Base-by-base conservation (phyloP, 805 yeast genomes). In the Starmerella sp. region DNA sequence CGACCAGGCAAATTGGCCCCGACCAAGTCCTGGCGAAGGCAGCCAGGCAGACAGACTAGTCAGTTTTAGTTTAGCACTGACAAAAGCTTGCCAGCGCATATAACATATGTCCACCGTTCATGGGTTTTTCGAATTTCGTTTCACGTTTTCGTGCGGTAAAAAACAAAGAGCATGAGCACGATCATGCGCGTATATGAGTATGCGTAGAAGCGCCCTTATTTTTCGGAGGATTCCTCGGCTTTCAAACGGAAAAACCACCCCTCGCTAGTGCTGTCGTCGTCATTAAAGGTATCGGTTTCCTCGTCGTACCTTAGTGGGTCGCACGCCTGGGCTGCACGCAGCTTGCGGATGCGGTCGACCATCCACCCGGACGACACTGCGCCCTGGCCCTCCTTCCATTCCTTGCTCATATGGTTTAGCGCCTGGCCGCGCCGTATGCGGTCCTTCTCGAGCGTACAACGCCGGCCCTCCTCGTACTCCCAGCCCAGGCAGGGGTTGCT, bases 281-380 rank as follows among this genome's bases (percentile, higher is more conserved):
- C 49, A 9, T 15, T 32, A 29, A 7, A 46, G 2, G 9, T 34
- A 14, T 17, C 31, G 7, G 49, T 34, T 8, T 46, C 49, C 14
- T 34, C 15, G 22, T 46, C 22, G 39, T 34, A 34, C 31, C 15
- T 13, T 39, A 46, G 31, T 6, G 61, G 52, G 53, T 67, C 71
- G 48, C 71, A 68, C 11, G 15, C 28, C 7, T 52, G 15, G 5
- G 31, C 43, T n/a, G 45, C 45, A 9, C 71, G 58, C 49, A 65
- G 37, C 13, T 50, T 54, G 6, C 65, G 57, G 37, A 69, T 69
- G 14, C 69, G 58, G 31, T 68, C 71, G 13, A 67, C 46, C 56
- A 57, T 61, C 68, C 67, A 69, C 6, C 66, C 70, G 9, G 67
- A 59, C 11, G 52, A 57, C 7, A 62, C 54, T 6, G 22, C 32